These are phyloP conservation scores for Plantago ovata DNA, from an alignment of 257 asterid species.

Conservation along the genomic window DNA sequence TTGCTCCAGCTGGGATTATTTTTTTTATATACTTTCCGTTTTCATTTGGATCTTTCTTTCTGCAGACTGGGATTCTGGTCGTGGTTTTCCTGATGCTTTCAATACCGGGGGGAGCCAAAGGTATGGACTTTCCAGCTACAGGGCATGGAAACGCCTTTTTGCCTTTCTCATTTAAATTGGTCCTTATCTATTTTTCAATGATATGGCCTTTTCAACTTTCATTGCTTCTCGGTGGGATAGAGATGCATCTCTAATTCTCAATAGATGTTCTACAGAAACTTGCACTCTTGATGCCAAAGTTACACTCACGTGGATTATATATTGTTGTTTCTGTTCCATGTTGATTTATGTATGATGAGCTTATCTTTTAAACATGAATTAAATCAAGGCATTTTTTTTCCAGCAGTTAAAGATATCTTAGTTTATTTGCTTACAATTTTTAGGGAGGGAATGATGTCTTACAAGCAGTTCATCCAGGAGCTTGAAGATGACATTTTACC, in stretches of 20 bases:
- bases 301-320: not conserved
- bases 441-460: constrained; percentile 99
- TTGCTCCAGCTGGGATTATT: not conserved
- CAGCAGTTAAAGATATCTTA: not conserved
- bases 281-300: constrained; percentile 8
- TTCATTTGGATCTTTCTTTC: constrained; percentile 4
- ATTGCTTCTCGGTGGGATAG: not conserved
- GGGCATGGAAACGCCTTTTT: no score
- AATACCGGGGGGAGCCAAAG: constrained; percentile 58
- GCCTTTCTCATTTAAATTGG: no score
- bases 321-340: no score
- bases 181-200: no score
- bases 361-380: no score
- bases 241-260: constrained; percentile 11
- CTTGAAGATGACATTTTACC: constrained; percentile 98
- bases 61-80: constrained; percentile 87
- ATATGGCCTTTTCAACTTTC: no score
- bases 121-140: constrained; percentile 29
- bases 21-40: not conserved
- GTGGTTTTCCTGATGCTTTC: constrained; percentile 59
- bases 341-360: no score
- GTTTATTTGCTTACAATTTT: constrained; percentile 8
- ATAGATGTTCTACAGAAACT: constrained; percentile 9
- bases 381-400: no score
- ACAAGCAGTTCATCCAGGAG: constrained; percentile 99